These are phyloP conservation scores for Aegilops bicornis DNA, from an alignment of 176 grass and related monocot genomes.

Conservation along the genomic window DNA sequence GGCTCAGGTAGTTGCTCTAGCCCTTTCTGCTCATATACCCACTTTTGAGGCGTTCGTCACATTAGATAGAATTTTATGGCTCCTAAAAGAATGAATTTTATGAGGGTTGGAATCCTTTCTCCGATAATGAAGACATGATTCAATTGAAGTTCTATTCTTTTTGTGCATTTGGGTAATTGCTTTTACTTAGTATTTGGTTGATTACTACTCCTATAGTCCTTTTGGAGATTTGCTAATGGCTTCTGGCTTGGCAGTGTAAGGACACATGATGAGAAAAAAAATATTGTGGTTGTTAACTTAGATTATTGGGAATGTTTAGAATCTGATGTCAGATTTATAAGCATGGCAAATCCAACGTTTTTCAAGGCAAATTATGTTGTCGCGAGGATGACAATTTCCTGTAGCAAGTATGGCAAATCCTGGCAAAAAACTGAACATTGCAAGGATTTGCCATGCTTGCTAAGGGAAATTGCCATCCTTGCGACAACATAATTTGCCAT, in stretches of 20 bases:
- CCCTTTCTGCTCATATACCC: not conserved
- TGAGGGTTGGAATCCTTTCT: not conserved
- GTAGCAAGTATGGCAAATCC: too few relatives aligned
- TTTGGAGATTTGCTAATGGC: not conserved
- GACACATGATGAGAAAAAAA: not conserved
- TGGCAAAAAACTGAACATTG: too few relatives aligned
- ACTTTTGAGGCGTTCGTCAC: not conserved
- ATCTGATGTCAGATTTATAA: too few relatives aligned
- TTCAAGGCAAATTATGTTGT: too few relatives aligned
- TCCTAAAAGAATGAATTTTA: not conserved
- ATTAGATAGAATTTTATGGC: not conserved
- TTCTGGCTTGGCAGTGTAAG: not conserved
- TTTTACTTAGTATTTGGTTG: not conserved
- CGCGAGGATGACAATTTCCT: too few relatives aligned
- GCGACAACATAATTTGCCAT: too few relatives aligned
- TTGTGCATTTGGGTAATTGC: not conserved
- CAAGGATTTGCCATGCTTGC: too few relatives aligned
- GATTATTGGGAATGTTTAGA: not conserved
- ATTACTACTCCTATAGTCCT: not conserved
- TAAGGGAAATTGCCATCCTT: too few relatives aligned
- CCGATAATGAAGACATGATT: not conserved
- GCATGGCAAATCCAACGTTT: too few relatives aligned
- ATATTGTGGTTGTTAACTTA: not conserved
- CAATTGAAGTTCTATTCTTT: not conserved
- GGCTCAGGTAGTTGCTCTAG: conserved; percentile 59